A percentile compares a stretch with the other conserved stretches of the same genome.
phyloP scores from a whole-genome alignment of 305 asterid species.

The Fraxinus sp. region DNA sequence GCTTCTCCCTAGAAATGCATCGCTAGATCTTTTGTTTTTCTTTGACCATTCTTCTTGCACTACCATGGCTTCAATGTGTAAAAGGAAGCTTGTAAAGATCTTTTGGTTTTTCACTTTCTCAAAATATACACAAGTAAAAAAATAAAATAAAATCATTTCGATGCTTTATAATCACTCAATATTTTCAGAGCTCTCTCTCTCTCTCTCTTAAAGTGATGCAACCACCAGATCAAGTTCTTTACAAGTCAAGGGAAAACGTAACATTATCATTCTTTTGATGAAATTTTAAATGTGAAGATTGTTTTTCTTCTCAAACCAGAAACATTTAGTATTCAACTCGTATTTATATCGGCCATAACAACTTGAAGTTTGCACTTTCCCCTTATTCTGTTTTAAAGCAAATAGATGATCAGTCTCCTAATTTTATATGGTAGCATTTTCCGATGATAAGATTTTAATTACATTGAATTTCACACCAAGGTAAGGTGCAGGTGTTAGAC shows the following conservation, averaged over 20 bases:
- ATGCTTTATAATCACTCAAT: not conserved
- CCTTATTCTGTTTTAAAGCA: too few relatives aligned
- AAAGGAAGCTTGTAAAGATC: not conserved
- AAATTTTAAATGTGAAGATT: not conserved
- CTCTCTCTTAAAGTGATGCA: not conserved
- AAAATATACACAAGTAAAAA: not conserved
- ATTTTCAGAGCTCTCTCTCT: too few relatives aligned
- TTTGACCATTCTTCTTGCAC: not conserved
- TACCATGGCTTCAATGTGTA: not conserved
- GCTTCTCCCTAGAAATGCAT: too few relatives aligned
- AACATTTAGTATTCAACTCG: not conserved
- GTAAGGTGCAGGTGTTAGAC: constrained; percentile 43
- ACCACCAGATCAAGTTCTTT: not conserved
- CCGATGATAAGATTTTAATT: not conserved
- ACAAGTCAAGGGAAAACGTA: constrained; percentile 37
- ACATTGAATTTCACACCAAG: not conserved
- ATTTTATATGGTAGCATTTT: not conserved
- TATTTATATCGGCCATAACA: too few relatives aligned
- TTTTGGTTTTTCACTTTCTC: not conserved
- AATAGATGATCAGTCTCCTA: not conserved
- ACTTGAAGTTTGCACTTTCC: too few relatives aligned
- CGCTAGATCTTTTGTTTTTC: too few relatives aligned
- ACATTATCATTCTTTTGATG: not conserved
- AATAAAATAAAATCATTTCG: not conserved
- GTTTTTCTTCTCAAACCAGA: not conserved